Evolutionary conservation across 345 rosid genomes (phyloP), one percentile per base, ranked within the genome.

Genomic region (Lagerstroemia speciosa): DNA sequence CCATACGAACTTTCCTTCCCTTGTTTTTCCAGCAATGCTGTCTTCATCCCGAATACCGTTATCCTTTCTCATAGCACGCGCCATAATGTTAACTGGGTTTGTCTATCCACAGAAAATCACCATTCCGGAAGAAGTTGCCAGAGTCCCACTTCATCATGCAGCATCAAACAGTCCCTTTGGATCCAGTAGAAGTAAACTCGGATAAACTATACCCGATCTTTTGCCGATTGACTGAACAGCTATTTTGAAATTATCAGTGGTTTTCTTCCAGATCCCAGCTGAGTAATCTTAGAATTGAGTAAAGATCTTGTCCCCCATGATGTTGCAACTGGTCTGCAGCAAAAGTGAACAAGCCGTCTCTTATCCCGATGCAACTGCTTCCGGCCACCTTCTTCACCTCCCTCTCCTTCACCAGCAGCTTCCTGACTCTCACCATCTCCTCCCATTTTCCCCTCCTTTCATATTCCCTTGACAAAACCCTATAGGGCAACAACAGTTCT

Each of bases 371-470:
- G 80, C 82, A 84, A 77, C 96, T 89, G 75, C 76, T 79, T 71
- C 87, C 94, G 41, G 70, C 61, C 58, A 52, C 60, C 32, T 67
- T 74, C 70, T 75, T 79, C 27, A 73, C 55, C 58, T 69, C 72
- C 27, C 69, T 76, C 67, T 74, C 66, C 69, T 74, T 75, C 84
- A 86, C 75, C 38, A 70, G 71, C 38, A 70, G 71, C 27, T 80
- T 83, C 78, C 77, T 74, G 48, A 88, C 67, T 69, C 77, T 78
- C 62, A 85, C 84, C 66, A 86, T 65, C 30, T 75, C 77, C 71
- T 88, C 98, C 98, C 94, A 88, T 48, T 75, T 76, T 41, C 84
- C 83, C 73, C 81, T 79, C 79, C 64, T 82, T 72, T 86, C 88
- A 62, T 85, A 92, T 58, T 75, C 66, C 66, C 75, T 75, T 66